Base-by-base conservation (phyloP, 2,329 filamentous ascomycete genomes). In the Aspergillus fumigatus region DNA sequence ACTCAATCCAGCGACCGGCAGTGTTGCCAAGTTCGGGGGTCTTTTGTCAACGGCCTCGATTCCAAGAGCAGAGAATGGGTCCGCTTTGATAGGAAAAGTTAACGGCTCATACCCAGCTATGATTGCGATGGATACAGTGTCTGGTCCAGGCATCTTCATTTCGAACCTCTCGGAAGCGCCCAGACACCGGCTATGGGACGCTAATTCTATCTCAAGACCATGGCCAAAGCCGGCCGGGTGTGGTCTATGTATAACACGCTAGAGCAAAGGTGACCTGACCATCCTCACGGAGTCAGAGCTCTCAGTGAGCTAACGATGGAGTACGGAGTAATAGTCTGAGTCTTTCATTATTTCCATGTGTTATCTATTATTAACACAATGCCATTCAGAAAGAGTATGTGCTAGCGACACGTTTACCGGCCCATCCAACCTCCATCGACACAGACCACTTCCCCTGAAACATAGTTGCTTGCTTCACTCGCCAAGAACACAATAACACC, bases 381-480 rank as follows among this genome's bases (percentile, higher is more conserved):
- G 32, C 17, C 14, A 17, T 38, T 38, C 32, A 38, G 14, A 4
- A 38, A 26, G 19, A 26, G 43, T 10, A 9, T 26, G 26, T 47
- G 10, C 6, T 14, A 5, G 43, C 43, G 23, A 14, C 11, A 25
- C 21, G 11, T 38, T 63, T 79, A 95, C 79, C 90, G 80, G 1
- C 89, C 91, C 91, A 96, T 95, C 91, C 90, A 96, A 10, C 92
- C 92, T 7, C 92, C 92, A 74, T 96, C 92, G 49, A 96, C 89
- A 26, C 89, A 87, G 64, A 96, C 70, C 4, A 91, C 79, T 74
- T 96, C 89, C 0, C 92, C 92, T 63, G 83, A 90, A 40, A 96
- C 87, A 76, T 96, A 96, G 9, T 79, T 84, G 70, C 88, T 90
- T n/a, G 87, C 88, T 69, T 77, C 81, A 67, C 88, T 88, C 1